Conservation (phyloP, 148 eudicot genomes). For the Rhododendron vialii region DNA sequence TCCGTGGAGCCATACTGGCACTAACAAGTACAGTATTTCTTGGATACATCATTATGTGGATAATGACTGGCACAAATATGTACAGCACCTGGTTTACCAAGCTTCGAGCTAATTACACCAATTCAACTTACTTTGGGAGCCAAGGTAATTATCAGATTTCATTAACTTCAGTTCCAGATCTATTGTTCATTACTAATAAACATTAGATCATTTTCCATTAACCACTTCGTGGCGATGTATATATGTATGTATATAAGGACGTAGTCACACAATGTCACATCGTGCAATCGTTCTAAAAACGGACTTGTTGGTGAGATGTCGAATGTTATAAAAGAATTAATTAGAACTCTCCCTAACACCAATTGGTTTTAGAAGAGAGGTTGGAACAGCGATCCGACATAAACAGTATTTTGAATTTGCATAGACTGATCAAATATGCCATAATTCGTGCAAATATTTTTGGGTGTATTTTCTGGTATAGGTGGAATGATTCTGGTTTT, state of each 20-base stretch:
- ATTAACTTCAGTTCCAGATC: not conserved
- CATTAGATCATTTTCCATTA: not conserved
- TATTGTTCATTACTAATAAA: not conserved
- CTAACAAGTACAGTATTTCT: slow-evolving; percentile 20
- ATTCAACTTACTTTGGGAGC: slow-evolving; percentile 50
- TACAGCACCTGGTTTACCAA: slow-evolving; percentile 30
- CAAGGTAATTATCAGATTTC: slow-evolving; percentile 36
- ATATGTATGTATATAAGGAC: too few relatives aligned
- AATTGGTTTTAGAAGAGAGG: too few relatives aligned
- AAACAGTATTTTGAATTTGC: not conserved
- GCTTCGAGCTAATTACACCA: slow-evolving; percentile 13
- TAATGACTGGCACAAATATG: slow-evolving; percentile 35
- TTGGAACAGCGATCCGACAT: too few relatives aligned
- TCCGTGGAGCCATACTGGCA: not conserved
- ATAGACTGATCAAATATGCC: not conserved
- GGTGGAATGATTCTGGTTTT: slow-evolving; percentile 37
- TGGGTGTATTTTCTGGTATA: not conserved
- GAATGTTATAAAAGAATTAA: too few relatives aligned
- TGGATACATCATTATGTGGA: slow-evolving; percentile 44
- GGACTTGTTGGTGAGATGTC: too few relatives aligned
- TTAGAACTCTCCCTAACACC: too few relatives aligned
- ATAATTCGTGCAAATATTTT: not conserved
- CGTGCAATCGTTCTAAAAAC: too few relatives aligned
- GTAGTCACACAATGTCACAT: too few relatives aligned
- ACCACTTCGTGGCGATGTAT: not conserved